phyloP scores from a whole-genome alignment of 2,329 filamentous ascomycete genomes.

The Hansfordia pulvinata region DNA sequence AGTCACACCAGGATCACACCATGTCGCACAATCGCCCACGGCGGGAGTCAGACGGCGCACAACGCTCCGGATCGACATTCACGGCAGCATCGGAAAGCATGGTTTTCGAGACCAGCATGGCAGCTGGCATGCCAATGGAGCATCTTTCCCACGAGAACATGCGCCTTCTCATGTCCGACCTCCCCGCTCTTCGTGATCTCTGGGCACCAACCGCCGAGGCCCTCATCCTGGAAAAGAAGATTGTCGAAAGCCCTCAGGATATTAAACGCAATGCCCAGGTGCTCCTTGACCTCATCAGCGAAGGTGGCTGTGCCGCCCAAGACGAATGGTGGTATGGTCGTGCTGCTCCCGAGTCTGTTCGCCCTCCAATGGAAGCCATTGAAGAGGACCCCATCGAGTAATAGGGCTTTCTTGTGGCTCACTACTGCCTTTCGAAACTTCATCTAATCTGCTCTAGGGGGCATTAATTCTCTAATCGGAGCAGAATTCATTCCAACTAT shows the following conservation, averaged over 20 bases:
- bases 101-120: constrained; percentile 44
- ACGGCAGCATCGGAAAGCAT: constrained; percentile 22
- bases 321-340: constrained; percentile 51
- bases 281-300: constrained; percentile 49
- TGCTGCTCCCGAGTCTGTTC: constrained; percentile 37
- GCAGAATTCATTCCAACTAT: too few species aligned
- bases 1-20: too few species aligned
- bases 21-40: too few species aligned
- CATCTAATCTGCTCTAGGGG: too few species aligned
- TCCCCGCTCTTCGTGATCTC: constrained; percentile 44
- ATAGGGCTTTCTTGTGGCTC: too few species aligned
- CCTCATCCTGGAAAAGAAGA: constrained; percentile 42
- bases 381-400: constrained; percentile 35
- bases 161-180: constrained; percentile 34
- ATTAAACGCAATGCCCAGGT: constrained; percentile 51
- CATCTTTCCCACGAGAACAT: constrained; percentile 35
- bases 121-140: constrained; percentile 49
- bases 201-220: constrained; percentile 52
- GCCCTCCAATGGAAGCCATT: constrained; percentile 33
- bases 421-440: too few species aligned
- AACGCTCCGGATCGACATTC: too few species aligned
- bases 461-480: too few species aligned
- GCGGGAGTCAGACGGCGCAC: constrained; percentile 14
- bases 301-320: constrained; percentile 43
- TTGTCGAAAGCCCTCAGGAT: constrained; percentile 42